Evolutionary conservation across 1,284 basidiomycete species (phyloP), one percentile per base, ranked within the genome.

Genomic region (Pseudozyma thailandica): DNA sequence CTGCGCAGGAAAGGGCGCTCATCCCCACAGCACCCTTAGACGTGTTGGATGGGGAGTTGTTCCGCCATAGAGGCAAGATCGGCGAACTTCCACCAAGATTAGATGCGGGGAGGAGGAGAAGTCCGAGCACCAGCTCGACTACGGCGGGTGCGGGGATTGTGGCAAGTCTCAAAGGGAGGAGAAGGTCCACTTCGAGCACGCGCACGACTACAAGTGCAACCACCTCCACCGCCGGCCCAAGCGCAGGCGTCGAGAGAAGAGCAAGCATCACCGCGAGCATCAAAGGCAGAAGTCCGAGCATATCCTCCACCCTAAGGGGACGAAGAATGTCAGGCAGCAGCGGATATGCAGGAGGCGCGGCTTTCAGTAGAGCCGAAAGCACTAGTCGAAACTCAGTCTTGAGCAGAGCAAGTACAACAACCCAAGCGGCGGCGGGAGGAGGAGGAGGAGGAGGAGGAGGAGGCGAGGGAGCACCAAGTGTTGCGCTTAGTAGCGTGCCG

Each of bases 21-120:
- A 77, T 82, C 23, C 80, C 80, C 18, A 64, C 51, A 3, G 43
- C 54, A 13, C 73, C 77, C 16, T 42, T 74, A 6, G 60, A 72
- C n/a, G 64, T 74, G 10, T 50, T 75, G 35, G 62, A 55, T 35
- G 58, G 76, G 7, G 72, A 75, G 31, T 49, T 56, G 4, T 69
- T 77, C 38, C 39, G 74, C 7, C 65, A 72, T 13, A 70, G 73
- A 16, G 76, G 78, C 30, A 82, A 82, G 69, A 73, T 78, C 33
- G 80, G 80, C 15, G 80, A 82, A 41, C 38, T 79, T 6, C 72
- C 74, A 1, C 31, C 53, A 7, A 26, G 66, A 10, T 5, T 70
- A 5, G 66, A 70, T 20, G 21, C 26, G 3, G 33, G 18, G 3
- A 33, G 60, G 15, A 43, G 68, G 6, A 41, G 61, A 12, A 53